phyloP scores from a whole-genome alignment of 169 alveolate species.

The Fabrea salina region DNA sequence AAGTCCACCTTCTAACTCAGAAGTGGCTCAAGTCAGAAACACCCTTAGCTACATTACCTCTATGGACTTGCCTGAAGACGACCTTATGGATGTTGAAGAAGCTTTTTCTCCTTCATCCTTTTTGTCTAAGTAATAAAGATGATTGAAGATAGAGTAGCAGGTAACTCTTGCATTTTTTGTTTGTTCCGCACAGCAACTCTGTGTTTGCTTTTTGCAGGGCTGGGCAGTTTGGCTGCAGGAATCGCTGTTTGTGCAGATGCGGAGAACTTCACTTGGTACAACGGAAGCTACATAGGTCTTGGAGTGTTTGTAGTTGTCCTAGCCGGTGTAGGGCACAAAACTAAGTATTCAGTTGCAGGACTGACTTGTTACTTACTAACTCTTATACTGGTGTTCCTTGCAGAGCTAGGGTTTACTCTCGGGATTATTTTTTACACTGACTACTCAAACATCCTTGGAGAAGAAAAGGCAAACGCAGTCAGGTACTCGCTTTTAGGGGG shows the following conservation, averaged over 20 bases:
- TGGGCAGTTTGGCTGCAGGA: background rate
- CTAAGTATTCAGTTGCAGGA: background rate
- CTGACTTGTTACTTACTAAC: background rate
- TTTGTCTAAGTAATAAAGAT: background rate
- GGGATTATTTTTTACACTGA: background rate
- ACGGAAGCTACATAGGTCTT: background rate
- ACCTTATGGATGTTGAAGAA: no score
- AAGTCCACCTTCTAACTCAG: no score
- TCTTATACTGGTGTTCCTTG: background rate
- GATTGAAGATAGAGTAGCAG: background rate
- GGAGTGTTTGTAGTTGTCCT: background rate
- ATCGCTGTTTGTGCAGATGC: background rate
- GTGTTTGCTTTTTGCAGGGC: background rate
- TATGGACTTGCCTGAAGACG: no score
- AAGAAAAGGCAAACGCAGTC: conserved; percentile 8
- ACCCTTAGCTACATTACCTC: no score
- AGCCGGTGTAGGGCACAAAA: background rate
- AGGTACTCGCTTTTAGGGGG: background rate
- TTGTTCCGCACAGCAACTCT: background rate
- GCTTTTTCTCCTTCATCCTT: no score
- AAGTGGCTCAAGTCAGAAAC: no score
- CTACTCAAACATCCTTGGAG: conserved; percentile 2
- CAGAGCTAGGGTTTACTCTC: background rate
- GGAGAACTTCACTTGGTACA: background rate
- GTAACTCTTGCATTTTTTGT: background rate